A percentile compares a stretch with the other conserved stretches of the same genome.
These are phyloP conservation scores for Hyphopichia pseudoburtonii DNA, from an alignment of 1,139 yeast genomes.

Conservation along the genomic window DNA sequence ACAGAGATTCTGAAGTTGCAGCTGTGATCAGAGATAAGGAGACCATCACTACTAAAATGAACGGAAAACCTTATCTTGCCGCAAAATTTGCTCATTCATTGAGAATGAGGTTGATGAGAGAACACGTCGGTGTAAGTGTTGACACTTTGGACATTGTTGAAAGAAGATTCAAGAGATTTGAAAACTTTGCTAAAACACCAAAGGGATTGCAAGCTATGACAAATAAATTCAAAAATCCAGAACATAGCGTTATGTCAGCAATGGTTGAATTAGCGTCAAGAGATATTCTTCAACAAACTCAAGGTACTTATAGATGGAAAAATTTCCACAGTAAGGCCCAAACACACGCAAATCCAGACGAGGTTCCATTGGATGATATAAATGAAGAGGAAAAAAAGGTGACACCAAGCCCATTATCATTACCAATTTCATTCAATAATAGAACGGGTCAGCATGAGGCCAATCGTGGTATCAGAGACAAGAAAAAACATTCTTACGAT, in stretches of 20 bases:
- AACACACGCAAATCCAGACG: slow-evolving; percentile 16
- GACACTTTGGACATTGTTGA: slow-evolving; percentile 86
- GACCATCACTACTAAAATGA: slow-evolving; percentile 73
- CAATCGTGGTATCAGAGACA: slow-evolving; percentile 80
- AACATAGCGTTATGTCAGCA: slow-evolving; percentile 49
- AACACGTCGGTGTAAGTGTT: slow-evolving; percentile 91
- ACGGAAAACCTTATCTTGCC: slow-evolving; percentile 75
- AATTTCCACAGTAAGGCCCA: slow-evolving; percentile 24
- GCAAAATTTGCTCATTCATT: slow-evolving; percentile 88
- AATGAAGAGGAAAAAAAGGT: slow-evolving; percentile 28
- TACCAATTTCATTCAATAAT: slow-evolving; percentile 75
- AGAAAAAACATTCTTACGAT: slow-evolving; percentile 77
- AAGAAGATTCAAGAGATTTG: slow-evolving; percentile 63
- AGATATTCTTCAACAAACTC: slow-evolving; percentile 51
- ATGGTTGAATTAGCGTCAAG: slow-evolving; percentile 75
- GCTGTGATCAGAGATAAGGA: slow-evolving; percentile 83
- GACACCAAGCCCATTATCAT: slow-evolving; percentile 33
- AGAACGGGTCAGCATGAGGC: slow-evolving; percentile 77
- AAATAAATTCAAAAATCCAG: slow-evolving; percentile 31
- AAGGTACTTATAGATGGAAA: slow-evolving; percentile 54
- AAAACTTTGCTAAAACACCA: slow-evolving; percentile 49
- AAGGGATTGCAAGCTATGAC: slow-evolving; percentile 48
- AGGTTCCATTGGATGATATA: slow-evolving; percentile 25
- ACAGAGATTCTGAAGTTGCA: slow-evolving; percentile 92
- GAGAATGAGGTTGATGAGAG: slow-evolving; percentile 91